phyloP scores from a whole-genome alignment of 345 rosid species.

The Cochlearia excelsa region DNA sequence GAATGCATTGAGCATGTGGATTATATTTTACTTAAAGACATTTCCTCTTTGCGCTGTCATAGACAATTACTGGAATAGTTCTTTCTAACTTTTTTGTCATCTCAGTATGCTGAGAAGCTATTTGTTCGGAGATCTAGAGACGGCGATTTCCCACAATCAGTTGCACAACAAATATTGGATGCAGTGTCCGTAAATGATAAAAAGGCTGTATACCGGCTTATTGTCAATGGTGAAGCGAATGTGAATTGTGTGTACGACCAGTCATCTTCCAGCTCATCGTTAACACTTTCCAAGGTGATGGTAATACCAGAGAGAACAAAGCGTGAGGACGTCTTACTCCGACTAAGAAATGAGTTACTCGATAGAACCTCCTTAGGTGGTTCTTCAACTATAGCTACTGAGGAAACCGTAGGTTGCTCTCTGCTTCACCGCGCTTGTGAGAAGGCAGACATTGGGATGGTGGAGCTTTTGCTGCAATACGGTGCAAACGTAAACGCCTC shows the following conservation, averaged over 20 bases:
- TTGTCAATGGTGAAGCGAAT: conserved; percentile 73
- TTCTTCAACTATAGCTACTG: conserved; percentile 55
- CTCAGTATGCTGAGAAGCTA: conserved; percentile 87
- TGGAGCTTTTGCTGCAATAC: conserved; percentile 90
- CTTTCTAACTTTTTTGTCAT: background rate
- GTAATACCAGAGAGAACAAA: conserved; percentile 67
- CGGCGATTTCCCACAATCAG: conserved; percentile 45
- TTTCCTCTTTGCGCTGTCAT: conserved; percentile 9
- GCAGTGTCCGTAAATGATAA: conserved; percentile 85
- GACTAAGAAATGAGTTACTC: conserved; percentile 53
- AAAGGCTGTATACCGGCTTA: conserved; percentile 80
- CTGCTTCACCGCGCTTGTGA: conserved; percentile 97
- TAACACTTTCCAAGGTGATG: conserved; percentile 84
- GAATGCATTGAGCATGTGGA: conserved; percentile 11
- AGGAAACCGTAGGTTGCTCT: conserved; percentile 68
- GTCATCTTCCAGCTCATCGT: conserved; percentile 56
- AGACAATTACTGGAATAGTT: conserved; percentile 1
- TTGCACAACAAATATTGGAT: conserved; percentile 78
- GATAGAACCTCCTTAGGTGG: conserved; percentile 63
- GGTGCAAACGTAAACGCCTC: conserved; percentile 77
- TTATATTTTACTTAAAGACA: background rate
- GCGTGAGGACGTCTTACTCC: conserved; percentile 52
- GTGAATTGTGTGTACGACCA: conserved; percentile 64
- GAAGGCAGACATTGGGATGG: conserved; percentile 90
- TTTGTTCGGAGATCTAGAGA: conserved; percentile 79